These are phyloP conservation scores for Viola odorata DNA, from an alignment of 345 rosid species.

Conservation along the genomic window DNA sequence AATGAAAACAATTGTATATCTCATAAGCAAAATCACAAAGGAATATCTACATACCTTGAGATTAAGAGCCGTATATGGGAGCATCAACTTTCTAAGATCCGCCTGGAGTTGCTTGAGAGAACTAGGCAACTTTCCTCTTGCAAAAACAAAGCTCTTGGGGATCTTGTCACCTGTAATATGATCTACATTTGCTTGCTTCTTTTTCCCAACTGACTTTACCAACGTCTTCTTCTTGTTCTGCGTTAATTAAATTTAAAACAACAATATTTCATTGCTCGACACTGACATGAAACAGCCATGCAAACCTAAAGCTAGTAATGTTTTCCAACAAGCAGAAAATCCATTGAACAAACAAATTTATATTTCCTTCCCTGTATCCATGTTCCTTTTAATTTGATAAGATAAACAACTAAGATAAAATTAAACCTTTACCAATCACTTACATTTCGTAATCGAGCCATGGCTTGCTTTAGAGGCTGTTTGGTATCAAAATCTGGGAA, in stretches of 20 bases:
- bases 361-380: no score
- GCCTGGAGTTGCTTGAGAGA: conserved; percentile 72
- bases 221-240: conserved; percentile 54
- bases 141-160: conserved; percentile 84
- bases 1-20: not conserved
- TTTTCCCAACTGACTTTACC: conserved; percentile 57
- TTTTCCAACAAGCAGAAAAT: no score
- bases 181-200: conserved; percentile 51
- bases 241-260: conserved; percentile 1
- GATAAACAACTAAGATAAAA: not conserved
- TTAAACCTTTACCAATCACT: not conserved
- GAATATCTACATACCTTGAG: conserved; percentile 49
- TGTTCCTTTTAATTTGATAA: no score
- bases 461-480: no score
- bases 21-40: not conserved
- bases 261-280: not conserved
- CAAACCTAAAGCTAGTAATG: no score
- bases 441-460: conserved; percentile 17
- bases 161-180: conserved; percentile 82
- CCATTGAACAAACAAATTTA: no score
- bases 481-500: no score
- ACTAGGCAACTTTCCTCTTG: conserved; percentile 81
- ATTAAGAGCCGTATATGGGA: conserved; percentile 88
- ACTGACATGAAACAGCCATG: no score
- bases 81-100: conserved; percentile 92